phyloP scores from a whole-genome alignment of 306 rosid species.

The Psophocarpus tetragonolobus region DNA sequence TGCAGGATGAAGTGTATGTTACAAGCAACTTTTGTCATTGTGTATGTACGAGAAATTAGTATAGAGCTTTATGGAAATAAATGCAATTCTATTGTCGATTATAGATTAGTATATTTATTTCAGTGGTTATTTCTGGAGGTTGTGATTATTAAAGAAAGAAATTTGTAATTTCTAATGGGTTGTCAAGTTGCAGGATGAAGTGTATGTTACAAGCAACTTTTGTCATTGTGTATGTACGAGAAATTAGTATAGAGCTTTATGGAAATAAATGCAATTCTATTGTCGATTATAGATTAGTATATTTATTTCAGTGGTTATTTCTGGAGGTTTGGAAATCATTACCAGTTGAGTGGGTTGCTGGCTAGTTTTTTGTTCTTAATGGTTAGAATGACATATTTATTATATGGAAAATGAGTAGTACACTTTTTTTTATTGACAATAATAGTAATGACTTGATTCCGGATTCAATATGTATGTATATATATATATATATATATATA shows the following conservation, averaged over 20 bases:
- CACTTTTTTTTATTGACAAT: too few species aligned
- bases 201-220: slow-evolving; percentile 47
- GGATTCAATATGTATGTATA: too few species aligned
- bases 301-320: background rate
- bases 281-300: background rate
- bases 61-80: slow-evolving; percentile 43
- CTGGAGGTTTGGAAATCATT: background rate
- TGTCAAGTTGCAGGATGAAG: slow-evolving; percentile 43
- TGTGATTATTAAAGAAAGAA: slow-evolving; percentile 45
- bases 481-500: too few species aligned
- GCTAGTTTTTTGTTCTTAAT: background rate
- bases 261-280: slow-evolving; percentile 43
- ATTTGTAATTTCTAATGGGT: slow-evolving; percentile 42
- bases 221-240: slow-evolving; percentile 53
- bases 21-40: slow-evolving; percentile 51
- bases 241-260: slow-evolving; percentile 42
- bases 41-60: slow-evolving; percentile 52
- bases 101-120: background rate
- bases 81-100: slow-evolving; percentile 29
- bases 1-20: slow-evolving; percentile 45
- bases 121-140: slow-evolving; percentile 21
- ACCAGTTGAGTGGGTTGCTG: background rate
- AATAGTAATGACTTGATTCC: too few species aligned
- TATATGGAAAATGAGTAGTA: too few species aligned
- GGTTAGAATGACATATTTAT: background rate